Conservation (phyloP, 1,139 yeast species). For the Sugiyamaella japonica region DNA sequence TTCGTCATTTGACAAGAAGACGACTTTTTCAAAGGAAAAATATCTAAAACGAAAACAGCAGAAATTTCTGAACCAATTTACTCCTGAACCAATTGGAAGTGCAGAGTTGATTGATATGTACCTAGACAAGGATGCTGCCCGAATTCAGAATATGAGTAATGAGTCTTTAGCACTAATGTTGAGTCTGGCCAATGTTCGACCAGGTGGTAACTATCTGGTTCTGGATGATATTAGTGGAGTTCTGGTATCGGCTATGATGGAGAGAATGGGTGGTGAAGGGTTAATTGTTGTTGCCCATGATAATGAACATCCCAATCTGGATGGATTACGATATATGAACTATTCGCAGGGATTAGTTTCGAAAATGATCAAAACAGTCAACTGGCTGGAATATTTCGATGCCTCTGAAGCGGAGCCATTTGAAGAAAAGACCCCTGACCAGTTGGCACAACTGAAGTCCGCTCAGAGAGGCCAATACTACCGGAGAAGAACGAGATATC, state of each 20-base stretch:
- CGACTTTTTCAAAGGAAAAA: slow-evolving; percentile 86
- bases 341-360: slow-evolving; percentile 55
- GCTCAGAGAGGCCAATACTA: slow-evolving; percentile 65
- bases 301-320: slow-evolving; percentile 85
- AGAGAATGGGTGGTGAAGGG: slow-evolving; percentile 86
- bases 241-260: slow-evolving; percentile 77
- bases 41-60: slow-evolving; percentile 88
- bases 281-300: slow-evolving; percentile 78
- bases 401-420: slow-evolving; percentile 66
- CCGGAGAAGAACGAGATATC: slow-evolving; percentile 61
- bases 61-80: slow-evolving; percentile 82
- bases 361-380: slow-evolving; percentile 64
- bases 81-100: slow-evolving; percentile 75
- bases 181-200: slow-evolving; percentile 75
- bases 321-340: slow-evolving; percentile 62
- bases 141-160: slow-evolving; percentile 78
- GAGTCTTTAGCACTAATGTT: slow-evolving; percentile 78
- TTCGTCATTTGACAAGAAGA: slow-evolving; percentile 83
- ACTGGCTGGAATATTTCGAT: slow-evolving; percentile 76
- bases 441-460: slow-evolving; percentile 56
- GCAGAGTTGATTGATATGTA: slow-evolving; percentile 74
- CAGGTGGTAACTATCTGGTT: slow-evolving; percentile 86
- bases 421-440: slow-evolving; percentile 46
- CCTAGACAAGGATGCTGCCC: slow-evolving; percentile 67
- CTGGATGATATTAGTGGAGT: slow-evolving; percentile 93